phyloP scores from a whole-genome alignment of 2,329 filamentous ascomycete species.

The Macrophomina pseudophaseolina region DNA sequence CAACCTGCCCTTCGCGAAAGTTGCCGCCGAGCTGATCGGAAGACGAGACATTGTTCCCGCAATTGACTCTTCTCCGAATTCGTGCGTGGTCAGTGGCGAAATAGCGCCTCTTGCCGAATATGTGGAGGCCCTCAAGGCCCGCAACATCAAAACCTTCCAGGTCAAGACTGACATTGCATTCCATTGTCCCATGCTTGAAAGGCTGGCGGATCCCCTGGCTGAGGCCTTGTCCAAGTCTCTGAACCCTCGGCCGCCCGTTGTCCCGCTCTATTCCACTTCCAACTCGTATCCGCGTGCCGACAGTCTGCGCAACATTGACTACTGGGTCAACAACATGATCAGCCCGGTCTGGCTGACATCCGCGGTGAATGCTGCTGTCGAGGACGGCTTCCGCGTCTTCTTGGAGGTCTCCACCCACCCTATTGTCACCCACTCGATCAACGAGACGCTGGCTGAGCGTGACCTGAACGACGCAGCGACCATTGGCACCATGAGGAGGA shows the following conservation, averaged over 20 bases:
- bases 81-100: conserved; percentile 44
- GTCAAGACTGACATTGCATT: conserved; percentile 52
- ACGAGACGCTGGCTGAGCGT: conserved; percentile 44
- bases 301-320: conserved; percentile 36
- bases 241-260: conserved; percentile 29
- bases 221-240: conserved; percentile 34
- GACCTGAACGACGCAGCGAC: conserved; percentile 40
- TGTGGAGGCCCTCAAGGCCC: conserved; percentile 29
- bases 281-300: conserved; percentile 33
- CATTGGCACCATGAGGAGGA: conserved; percentile 40
- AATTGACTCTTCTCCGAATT: conserved; percentile 44
- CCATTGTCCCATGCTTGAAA: conserved; percentile 46
- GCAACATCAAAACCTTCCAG: conserved; percentile 39
- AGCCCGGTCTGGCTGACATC: conserved; percentile 44
- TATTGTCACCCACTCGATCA: conserved; percentile 49
- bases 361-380: conserved; percentile 43
- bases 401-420: conserved; percentile 51
- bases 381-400: conserved; percentile 48
- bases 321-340: conserved; percentile 51
- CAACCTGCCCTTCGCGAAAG: conserved; percentile 38
- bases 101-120: conserved; percentile 34
- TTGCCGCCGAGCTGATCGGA: conserved; percentile 33
- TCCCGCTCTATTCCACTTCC: conserved; percentile 47
- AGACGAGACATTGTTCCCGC: conserved; percentile 39
- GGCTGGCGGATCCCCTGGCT: conserved; percentile 38